A percentile compares a stretch with the other conserved stretches of the same genome.
These are phyloP conservation scores for Daldinia caldariorum DNA, from an alignment of 495 filamentous ascomycete genomes.

Conservation along the genomic window DNA sequence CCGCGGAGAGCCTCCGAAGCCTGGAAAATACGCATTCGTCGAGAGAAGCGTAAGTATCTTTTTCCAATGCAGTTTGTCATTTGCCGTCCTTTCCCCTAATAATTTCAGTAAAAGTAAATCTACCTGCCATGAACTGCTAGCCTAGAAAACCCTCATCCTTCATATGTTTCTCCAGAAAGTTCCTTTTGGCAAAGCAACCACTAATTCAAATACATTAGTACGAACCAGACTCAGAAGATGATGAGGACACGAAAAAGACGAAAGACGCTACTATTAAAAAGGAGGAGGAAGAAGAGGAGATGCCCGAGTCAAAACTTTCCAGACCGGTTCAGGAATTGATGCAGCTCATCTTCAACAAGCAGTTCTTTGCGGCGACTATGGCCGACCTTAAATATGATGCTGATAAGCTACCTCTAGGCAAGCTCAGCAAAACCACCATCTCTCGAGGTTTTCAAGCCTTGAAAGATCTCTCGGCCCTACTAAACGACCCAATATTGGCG, in stretches of 20 bases:
- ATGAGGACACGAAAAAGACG: slow-evolving; percentile 52
- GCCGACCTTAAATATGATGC: slow-evolving; percentile 76
- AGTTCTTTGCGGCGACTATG: slow-evolving; percentile 73
- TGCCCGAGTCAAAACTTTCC: slow-evolving; percentile 63
- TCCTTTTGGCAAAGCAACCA: slow-evolving; percentile 39
- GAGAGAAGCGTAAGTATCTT: slow-evolving; percentile 57
- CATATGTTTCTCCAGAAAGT: not conserved
- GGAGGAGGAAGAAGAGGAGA: slow-evolving; percentile 44
- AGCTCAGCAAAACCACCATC: slow-evolving; percentile 80
- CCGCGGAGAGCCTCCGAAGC: slow-evolving; percentile 66
- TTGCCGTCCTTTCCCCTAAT: not conserved
- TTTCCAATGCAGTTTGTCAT: not conserved
- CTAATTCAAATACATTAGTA: slow-evolving; percentile 53
- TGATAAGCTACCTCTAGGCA: slow-evolving; percentile 81
- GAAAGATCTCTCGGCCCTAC: slow-evolving; percentile 74
- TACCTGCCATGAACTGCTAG: not conserved
- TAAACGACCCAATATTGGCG: slow-evolving; percentile 61
- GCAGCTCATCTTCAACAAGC: slow-evolving; percentile 82
- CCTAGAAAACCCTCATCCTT: not conserved
- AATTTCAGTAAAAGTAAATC: not conserved
- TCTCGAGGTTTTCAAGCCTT: slow-evolving; percentile 74
- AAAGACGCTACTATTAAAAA: slow-evolving; percentile 35
- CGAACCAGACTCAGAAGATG: slow-evolving; percentile 69
- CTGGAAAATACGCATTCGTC: slow-evolving; percentile 79
- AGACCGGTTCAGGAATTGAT: slow-evolving; percentile 72